Base-by-base conservation (phyloP, 2,329 filamentous ascomycete genomes). In the Eurotiales sp. region DNA sequence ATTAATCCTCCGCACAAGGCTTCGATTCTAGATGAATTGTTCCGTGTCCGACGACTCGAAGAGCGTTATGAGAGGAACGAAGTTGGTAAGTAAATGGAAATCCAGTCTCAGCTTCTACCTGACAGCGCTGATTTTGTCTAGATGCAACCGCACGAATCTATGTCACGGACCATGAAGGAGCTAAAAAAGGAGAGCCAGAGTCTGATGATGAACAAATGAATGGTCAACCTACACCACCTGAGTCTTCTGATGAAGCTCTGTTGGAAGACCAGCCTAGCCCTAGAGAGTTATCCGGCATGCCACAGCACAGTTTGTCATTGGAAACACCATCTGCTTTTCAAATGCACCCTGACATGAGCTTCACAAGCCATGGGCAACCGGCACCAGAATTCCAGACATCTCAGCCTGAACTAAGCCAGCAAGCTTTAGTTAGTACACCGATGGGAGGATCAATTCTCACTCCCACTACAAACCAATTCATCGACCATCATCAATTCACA, bases 61-160 rank as follows among this genome's bases (percentile, higher is more conserved):
- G 70, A 72, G 55, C 63, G 68, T 11, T 72, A 64, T 50, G 67
- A 72, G 45, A 61, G 66, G 25, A 65, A 70, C 22, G 70, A 73
- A 64, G 63, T 72, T 49, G 69, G 70, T 72, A 64, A 47, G 66
- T 58, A 52, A 14, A 21, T 8, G n/a, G 11, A 30, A 15, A n/a
- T 48, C 27, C 2, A 15, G 42, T 19, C 11, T 23, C 10, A 30
- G n/a, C 12, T 6, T 12, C 19, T 43, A 36, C 46, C 41, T 51
- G 49, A 29, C 43, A 2, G 14, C 12, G 15, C 15, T 15, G 30
- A 40, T 32, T 15, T 2, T 4, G 14, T 17, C 29, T 47, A 71
- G 70, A 72, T 51, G 59, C 57, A 21, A 64, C 56, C 43, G 64
- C 67, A 43, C 52, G 69, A 5, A 62, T 72, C 14, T 72, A 70